phyloP scores from a whole-genome alignment of 306 rosid species.

The Rosa chinensis region DNA sequence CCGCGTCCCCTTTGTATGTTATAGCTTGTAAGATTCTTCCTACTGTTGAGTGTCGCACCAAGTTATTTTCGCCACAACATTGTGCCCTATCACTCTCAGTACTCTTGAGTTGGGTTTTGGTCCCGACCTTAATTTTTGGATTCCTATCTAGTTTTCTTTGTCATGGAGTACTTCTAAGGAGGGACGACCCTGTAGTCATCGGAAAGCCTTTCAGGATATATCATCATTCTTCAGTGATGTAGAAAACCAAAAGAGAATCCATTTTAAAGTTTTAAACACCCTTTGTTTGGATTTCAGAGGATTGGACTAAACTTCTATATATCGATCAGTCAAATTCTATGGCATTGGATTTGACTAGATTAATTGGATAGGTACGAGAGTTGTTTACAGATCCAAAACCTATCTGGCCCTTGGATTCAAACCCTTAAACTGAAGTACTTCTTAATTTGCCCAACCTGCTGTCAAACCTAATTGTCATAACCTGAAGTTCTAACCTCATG shows the following conservation, averaged over 20 bases:
- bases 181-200: neutral
- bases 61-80: constrained; percentile 25
- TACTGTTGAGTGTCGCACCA: neutral
- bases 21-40: constrained; percentile 3
- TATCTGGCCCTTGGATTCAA: neutral
- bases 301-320: neutral
- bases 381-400: neutral
- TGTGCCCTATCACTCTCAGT: constrained; percentile 48
- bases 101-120: constrained; percentile 49
- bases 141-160: constrained; percentile 30
- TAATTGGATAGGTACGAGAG: neutral
- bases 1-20: constrained; percentile 10
- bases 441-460: neutral
- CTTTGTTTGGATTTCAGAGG: neutral
- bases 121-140: constrained; percentile 34
- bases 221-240: neutral
- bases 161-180: neutral
- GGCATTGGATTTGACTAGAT: neutral
- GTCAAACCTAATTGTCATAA: neutral
- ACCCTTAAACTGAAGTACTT: neutral
- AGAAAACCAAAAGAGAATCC: neutral
- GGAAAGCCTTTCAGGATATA: neutral
- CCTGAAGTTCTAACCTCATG: neutral
- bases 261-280: neutral
- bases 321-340: neutral